Conservation (phyloP, 2,329 filamentous ascomycete species). For the Hansfordia pulvinata region DNA sequence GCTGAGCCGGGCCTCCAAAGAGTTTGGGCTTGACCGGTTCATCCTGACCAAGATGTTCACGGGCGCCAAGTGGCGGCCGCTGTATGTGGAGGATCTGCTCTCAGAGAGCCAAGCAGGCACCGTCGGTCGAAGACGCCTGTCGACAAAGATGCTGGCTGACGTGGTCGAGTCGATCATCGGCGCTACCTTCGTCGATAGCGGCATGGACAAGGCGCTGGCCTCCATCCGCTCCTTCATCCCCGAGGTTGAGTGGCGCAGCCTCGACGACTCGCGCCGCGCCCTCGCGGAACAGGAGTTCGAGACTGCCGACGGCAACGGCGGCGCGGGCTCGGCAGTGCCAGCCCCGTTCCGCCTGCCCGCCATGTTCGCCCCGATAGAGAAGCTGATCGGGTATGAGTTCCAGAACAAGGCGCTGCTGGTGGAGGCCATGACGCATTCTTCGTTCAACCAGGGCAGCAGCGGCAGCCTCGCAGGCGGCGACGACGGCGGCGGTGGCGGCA, state of each 20-base stretch:
- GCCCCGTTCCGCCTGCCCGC: no score
- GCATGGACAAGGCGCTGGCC: conserved; percentile 43
- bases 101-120: conserved; percentile 2
- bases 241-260: conserved; percentile 38
- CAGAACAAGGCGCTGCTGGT: conserved; percentile 51
- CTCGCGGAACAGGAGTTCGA: no score
- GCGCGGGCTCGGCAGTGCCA: no score
- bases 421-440: conserved; percentile 72
- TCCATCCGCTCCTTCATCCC: conserved; percentile 57
- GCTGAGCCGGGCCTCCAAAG: conserved; percentile 51
- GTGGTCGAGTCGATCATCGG: conserved; percentile 79
- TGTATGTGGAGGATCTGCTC: conserved; percentile 35
- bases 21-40: conserved; percentile 54
- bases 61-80: conserved; percentile 57
- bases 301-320: no score
- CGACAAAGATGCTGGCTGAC: conserved; percentile 74
- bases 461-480: no score
- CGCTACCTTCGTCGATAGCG: conserved; percentile 57
- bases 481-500: conserved; percentile 18
- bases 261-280: conserved; percentile 22
- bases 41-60: conserved; percentile 59
- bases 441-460: conserved; percentile 31
- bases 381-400: conserved; percentile 60
- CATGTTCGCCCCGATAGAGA: conserved; percentile 39
- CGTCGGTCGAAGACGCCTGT: conserved; percentile 4